Conservation (phyloP, 805 yeast species). For the Candida mattraensis region DNA sequence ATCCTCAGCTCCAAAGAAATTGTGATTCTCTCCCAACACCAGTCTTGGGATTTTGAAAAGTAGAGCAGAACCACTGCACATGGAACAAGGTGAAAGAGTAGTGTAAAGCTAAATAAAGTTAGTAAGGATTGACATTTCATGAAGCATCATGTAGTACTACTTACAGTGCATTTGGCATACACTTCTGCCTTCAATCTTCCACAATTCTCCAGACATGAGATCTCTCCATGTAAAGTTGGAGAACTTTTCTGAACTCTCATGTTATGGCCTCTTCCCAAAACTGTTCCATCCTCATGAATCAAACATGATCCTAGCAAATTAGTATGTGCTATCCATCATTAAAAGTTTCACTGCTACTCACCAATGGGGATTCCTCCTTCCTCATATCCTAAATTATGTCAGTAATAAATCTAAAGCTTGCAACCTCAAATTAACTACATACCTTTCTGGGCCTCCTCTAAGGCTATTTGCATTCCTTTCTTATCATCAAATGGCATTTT, state of each 20-base stretch:
- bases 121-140: conserved; percentile 6
- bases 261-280: conserved; percentile 89
- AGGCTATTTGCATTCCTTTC: conserved; percentile 66
- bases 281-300: conserved; percentile 70
- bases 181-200: conserved; percentile 81
- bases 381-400: conserved; percentile 62
- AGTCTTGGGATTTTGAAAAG: conserved; percentile 86
- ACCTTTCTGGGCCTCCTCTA: conserved; percentile 69
- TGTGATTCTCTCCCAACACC: conserved; percentile 86
- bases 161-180: conserved; percentile 74
- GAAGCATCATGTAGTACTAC: conserved; percentile 10
- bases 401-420: not conserved
- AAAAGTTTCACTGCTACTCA: conserved; percentile 13
- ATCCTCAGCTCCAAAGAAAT: conserved; percentile 82
- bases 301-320: conserved; percentile 59
- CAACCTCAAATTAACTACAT: conserved; percentile 23
- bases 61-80: conserved; percentile 94
- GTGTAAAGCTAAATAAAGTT: conserved; percentile 60
- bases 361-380: conserved; percentile 94
- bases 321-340: not conserved
- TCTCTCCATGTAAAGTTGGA: conserved; percentile 90
- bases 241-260: conserved; percentile 82
- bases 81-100: conserved; percentile 87
- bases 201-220: conserved; percentile 82
- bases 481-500: conserved; percentile 58